Base-by-base conservation (phyloP, 2,329 filamentous ascomycete species). In the Cladosporium sp. region DNA sequence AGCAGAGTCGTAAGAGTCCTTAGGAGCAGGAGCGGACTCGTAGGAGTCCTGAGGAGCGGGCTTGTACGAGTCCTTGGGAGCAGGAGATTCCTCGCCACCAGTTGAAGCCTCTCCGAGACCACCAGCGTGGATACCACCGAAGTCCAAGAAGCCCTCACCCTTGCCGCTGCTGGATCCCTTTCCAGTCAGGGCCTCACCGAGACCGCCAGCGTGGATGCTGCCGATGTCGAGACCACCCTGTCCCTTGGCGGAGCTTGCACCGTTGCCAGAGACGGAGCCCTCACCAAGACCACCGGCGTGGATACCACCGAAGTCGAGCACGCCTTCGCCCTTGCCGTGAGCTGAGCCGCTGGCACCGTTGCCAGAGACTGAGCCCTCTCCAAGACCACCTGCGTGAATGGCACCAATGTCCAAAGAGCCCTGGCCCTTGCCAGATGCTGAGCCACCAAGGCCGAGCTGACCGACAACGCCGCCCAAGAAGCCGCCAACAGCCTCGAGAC, bases 371-470 rank as follows among this genome's bases (percentile, higher is more conserved):
- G 1, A 9, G 17, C 25, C 49, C 22, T 37, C 36, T n/a, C 36
- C 50, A 20, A 39, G 36, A 9, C 50, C 50, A 12, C 15, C 34
- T 7, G 25, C 42, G 53, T 40, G 25, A 19, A 42, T 32, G 22
- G 24, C 34, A 12, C 53, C 53, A 17, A 56, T 25, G n/a, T 49
- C 42, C 15, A 49, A 13, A 4, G 47, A 50, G 6, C 47, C 47
- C 20, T 20, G 13, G 42, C 34, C 42, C 9, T 17, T 19, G 17
- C 53, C 51, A 0, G 22, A 17, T 4, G 22, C 44, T 34, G 42
- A 56, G 42, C 45, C 55, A 28, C 55, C 55, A 25, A 57, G 45
- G 28, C 47, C 45, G 39, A 57, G 37, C 45, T 44, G 44, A 17
- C 55, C 55, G 36, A 51, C 19, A 32, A 51, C 37, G 22, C 55